phyloP scores from a whole-genome alignment of 805 yeast genomes.

The Lipomyces kockii region DNA sequence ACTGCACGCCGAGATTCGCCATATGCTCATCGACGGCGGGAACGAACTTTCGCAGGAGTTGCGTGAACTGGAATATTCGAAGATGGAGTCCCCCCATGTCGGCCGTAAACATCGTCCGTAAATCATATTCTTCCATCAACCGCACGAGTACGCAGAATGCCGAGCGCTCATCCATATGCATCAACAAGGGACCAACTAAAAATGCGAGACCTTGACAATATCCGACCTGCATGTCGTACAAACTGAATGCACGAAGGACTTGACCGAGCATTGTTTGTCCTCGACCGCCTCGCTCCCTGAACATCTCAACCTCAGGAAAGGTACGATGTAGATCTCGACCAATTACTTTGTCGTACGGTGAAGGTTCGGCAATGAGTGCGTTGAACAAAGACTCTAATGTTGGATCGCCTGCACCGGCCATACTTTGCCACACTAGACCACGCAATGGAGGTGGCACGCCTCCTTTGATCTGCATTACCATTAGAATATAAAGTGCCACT shows the following conservation, averaged over 20 bases:
- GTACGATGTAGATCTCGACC: slow-evolving; percentile 64
- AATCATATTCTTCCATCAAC: slow-evolving; percentile 63
- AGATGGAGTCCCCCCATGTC: slow-evolving; percentile 59
- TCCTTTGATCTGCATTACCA: slow-evolving; percentile 28
- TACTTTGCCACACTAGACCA: slow-evolving; percentile 46
- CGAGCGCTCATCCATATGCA: slow-evolving; percentile 50
- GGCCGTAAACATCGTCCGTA: slow-evolving; percentile 57
- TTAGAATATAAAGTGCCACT: not conserved
- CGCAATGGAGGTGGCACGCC: slow-evolving; percentile 47
- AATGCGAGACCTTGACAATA: slow-evolving; percentile 72
- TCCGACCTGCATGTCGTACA: slow-evolving; percentile 68
- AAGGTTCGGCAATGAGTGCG: slow-evolving; percentile 49
- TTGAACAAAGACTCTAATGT: slow-evolving; percentile 46
- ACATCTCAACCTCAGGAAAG: slow-evolving; percentile 59
- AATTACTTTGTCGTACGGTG: slow-evolving; percentile 54
- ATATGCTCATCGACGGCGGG: slow-evolving; percentile 54
- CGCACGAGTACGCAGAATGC: slow-evolving; percentile 58
- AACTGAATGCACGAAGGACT: slow-evolving; percentile 64
- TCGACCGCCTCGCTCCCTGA: slow-evolving; percentile 49
- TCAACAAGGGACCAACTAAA: slow-evolving; percentile 61
- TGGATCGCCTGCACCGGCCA: slow-evolving; percentile 42
- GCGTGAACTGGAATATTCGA: slow-evolving; percentile 58
- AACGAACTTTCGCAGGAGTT: slow-evolving; percentile 50
- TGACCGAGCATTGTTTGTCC: slow-evolving; percentile 57
- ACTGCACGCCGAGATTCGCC: slow-evolving; percentile 49